Evolutionary conservation across 805 yeast species (phyloP).

Genomic region (Myxozyma udenii): DNA sequence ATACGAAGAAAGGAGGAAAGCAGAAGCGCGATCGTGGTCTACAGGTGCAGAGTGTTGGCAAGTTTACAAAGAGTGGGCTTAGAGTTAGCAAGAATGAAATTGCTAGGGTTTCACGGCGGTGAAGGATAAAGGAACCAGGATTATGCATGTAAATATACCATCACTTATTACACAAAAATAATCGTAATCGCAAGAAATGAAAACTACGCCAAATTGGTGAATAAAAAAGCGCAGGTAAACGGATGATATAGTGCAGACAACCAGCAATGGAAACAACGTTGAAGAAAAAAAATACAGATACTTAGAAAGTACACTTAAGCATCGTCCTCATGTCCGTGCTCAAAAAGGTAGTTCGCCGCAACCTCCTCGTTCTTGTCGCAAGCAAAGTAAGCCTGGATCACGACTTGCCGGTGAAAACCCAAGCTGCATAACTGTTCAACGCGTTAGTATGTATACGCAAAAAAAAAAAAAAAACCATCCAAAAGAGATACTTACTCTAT

Average conservation of each 20-base stretch:
- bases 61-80: conserved; percentile 73
- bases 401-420: conserved; percentile 86
- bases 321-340: conserved; percentile 38
- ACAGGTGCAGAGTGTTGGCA: conserved; percentile 71
- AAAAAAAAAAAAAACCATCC: too few species aligned
- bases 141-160: too few species aligned
- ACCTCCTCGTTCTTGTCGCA: conserved; percentile 97
- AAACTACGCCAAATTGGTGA: too few species aligned
- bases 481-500: conserved; percentile 48
- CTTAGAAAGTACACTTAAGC: too few species aligned
- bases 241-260: too few species aligned
- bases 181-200: too few species aligned
- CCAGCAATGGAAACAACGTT: too few species aligned
- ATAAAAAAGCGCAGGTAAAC: too few species aligned
- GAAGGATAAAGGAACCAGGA: too few species aligned
- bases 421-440: conserved; percentile 61
- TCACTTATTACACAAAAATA: too few species aligned
- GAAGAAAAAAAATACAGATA: too few species aligned
- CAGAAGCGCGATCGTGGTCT: conserved; percentile 69
- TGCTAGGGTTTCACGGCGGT: conserved; percentile 42
- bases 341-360: conserved; percentile 86
- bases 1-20: conserved; percentile 34
- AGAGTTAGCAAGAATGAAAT: conserved; percentile 67
- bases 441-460: not conserved
- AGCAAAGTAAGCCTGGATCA: conserved; percentile 91